Percentiles rank a stretch among this genome's conserved stretches.
Evolutionary conservation across 2,329 filamentous ascomycete genomes (phyloP).

Genomic region (Hymenoscyphus scutula): DNA sequence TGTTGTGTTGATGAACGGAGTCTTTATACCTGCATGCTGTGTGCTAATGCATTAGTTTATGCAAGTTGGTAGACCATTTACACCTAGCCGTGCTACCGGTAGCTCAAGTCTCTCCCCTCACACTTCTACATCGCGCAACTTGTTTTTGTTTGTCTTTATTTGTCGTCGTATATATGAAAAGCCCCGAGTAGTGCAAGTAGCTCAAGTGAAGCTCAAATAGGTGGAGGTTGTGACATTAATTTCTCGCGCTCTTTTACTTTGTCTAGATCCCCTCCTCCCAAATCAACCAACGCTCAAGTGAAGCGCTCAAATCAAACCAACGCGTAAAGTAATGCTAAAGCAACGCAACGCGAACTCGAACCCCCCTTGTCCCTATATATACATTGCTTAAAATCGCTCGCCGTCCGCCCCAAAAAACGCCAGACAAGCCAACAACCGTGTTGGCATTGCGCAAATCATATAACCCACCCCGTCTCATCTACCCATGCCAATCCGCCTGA

Average conservation of each 20-base stretch:
- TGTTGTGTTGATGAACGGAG: too few species aligned
- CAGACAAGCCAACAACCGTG: conserved; percentile 8
- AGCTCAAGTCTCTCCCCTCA: too few species aligned
- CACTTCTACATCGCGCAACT: background rate
- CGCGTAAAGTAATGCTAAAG: conserved; percentile 6
- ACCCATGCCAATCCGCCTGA: background rate
- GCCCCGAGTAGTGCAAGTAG: background rate
- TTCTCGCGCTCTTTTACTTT: conserved; percentile 1
- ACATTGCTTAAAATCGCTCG: conserved; percentile 8
- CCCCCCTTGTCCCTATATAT: conserved; percentile 5
- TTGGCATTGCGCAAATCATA: conserved; percentile 6
- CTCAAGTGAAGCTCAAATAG: conserved; percentile 4
- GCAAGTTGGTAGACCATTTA: too few species aligned
- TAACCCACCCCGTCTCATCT: conserved; percentile 7
- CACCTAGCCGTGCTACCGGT: too few species aligned
- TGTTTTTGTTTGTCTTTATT: too few species aligned
- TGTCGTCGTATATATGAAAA: too few species aligned
- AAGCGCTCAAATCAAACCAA: conserved; percentile 2
- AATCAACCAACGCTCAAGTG: background rate
- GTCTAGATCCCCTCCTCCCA: background rate
- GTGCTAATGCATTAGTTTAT: too few species aligned
- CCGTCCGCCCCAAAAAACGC: conserved; percentile 5
- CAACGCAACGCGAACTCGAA: background rate
- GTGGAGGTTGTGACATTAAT: conserved; percentile 8
- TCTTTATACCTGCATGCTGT: too few species aligned